Base-by-base conservation (phyloP, 2,329 filamentous ascomycete species). In the Elsinoe arachidis region DNA sequence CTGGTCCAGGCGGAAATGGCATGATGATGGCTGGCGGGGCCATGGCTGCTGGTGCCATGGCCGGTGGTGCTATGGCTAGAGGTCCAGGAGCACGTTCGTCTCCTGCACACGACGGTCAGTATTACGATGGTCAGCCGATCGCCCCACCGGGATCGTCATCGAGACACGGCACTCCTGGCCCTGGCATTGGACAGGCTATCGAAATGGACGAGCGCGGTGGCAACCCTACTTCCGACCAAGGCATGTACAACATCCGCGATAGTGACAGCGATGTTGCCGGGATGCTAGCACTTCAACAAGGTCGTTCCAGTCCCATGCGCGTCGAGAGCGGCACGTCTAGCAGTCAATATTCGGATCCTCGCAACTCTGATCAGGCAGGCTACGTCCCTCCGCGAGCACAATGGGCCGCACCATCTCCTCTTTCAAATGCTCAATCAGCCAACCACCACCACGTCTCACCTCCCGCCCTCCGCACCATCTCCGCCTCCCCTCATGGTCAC, bases 121-220 rank as follows among this genome's bases (percentile, higher is more conserved):
- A 59, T 71, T 71, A 49, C 71, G 72, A 7, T 69, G 74, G 35
- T 66, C 71, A 54, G 74, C 75, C 55, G 10, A 57, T 58, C 15
- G 56, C 58, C 35, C 58, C 60, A 30, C 60, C 60, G 5, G 60
- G 60, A 41, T 60, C 57, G 23, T 38, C 38, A 41, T 57, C 55
- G 10, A 58, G 60, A 47, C 55, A 61, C 23, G 58, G 51, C 35
- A 57, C 60, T 12, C 60, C 60, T 17, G 39, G 34, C 12, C 58
- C 58, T 33, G 44, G 43, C 15, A 66, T 84, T 11, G 84, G 84
- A 9, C 85, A 86, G 66, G 83, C 86, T 2, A 80, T 90, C 55
- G 90, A 93, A 69, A 91, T 95, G 88, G 86, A 91, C 68, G 84
- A 85, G 34, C 76, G 78, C n/a, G 76, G 76, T n/a, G 78, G 78